Conservation (phyloP, 352 stramenopile species). For the Pythium dissimile region DNA sequence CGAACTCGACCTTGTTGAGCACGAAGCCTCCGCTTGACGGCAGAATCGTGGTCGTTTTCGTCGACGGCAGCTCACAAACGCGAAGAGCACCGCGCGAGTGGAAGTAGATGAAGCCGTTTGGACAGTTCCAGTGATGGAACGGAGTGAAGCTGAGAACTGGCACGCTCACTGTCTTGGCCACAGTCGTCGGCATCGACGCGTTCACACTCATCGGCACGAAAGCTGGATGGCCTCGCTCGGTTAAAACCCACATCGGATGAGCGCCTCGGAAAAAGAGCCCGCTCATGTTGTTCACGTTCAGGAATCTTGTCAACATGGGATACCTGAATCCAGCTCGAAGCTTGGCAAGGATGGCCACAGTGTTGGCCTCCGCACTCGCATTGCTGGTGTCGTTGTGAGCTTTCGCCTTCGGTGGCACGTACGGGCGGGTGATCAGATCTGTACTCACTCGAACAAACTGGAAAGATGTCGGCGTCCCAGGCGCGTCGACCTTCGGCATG, state of each 20-base stretch:
- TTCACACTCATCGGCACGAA: slow-evolving; percentile 78
- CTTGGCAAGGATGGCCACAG: slow-evolving; percentile 62
- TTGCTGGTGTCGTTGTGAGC: slow-evolving; percentile 44
- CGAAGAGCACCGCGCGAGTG: slow-evolving; percentile 74
- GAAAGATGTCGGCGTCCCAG: slow-evolving; percentile 34
- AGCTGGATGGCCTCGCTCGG: slow-evolving; percentile 56
- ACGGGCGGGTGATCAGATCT: slow-evolving; percentile 76
- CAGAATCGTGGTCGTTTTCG: slow-evolving; percentile 65
- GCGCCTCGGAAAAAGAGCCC: slow-evolving; percentile 82
- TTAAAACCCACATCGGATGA: slow-evolving; percentile 81
- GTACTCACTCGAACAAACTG: slow-evolving; percentile 65
- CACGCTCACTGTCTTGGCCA: slow-evolving; percentile 44
- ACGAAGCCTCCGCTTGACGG: slow-evolving; percentile 71
- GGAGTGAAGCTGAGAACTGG: slow-evolving; percentile 85
- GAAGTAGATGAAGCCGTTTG: slow-evolving; percentile 88
- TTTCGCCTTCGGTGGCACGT: slow-evolving; percentile 57
- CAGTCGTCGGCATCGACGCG: slow-evolving; percentile 19
- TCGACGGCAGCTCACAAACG: slow-evolving; percentile 79
- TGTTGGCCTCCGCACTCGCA: slow-evolving; percentile 58
- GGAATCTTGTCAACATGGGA: slow-evolving; percentile 78
- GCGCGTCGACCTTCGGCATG: slow-evolving; percentile 40
- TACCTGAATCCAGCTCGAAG: slow-evolving; percentile 80
- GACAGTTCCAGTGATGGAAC: slow-evolving; percentile 88
- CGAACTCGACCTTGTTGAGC: slow-evolving; percentile 76
- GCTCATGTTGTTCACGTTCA: slow-evolving; percentile 85